These are phyloP conservation scores for Spinacia oleracea DNA, from an alignment of 179 eudicot genomes.

Conservation along the genomic window DNA sequence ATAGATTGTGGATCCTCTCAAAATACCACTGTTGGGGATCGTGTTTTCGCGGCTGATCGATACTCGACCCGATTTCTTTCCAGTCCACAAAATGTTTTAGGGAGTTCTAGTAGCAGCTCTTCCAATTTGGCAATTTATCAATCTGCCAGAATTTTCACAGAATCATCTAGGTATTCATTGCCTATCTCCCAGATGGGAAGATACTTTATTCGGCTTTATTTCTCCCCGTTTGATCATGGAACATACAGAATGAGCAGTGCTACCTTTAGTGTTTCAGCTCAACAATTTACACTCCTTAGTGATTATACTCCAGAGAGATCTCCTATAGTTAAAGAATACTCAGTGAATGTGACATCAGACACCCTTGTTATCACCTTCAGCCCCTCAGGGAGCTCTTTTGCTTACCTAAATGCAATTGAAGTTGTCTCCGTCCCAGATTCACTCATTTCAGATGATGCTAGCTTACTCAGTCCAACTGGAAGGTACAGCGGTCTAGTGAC, in stretches of 20 bases:
- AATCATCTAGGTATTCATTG: slow-evolving; percentile 36
- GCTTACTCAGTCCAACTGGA: slow-evolving; percentile 29
- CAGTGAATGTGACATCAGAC: slow-evolving; percentile 50
- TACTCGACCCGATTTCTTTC: slow-evolving; percentile 24
- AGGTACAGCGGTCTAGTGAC: slow-evolving; percentile 32
- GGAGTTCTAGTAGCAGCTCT: slow-evolving; percentile 15
- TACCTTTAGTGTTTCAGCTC: slow-evolving; percentile 42
- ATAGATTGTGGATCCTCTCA: slow-evolving; percentile 38
- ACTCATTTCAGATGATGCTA: slow-evolving; percentile 38
- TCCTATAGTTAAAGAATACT: slow-evolving; percentile 37
- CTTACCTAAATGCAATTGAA: slow-evolving; percentile 52
- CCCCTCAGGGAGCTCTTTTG: slow-evolving; percentile 40
- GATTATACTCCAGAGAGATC: slow-evolving; percentile 36
- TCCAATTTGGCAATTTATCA: slow-evolving; percentile 34
- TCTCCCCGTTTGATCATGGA: slow-evolving; percentile 36
- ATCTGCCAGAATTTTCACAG: slow-evolving; percentile 43
- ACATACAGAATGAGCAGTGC: slow-evolving; percentile 37
- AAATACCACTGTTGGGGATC: slow-evolving; percentile 30
- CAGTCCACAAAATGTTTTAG: slow-evolving; percentile 26
- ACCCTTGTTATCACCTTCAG: slow-evolving; percentile 37
- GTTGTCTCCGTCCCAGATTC: slow-evolving; percentile 57
- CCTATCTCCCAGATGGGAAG: slow-evolving; percentile 43
- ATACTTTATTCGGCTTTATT: slow-evolving; percentile 58
- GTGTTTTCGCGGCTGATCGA: slow-evolving; percentile 34
- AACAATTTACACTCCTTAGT: slow-evolving; percentile 36